phyloP scores from a whole-genome alignment of 2,329 filamentous ascomycete species.

The Ceratocystis harringtonii region DNA sequence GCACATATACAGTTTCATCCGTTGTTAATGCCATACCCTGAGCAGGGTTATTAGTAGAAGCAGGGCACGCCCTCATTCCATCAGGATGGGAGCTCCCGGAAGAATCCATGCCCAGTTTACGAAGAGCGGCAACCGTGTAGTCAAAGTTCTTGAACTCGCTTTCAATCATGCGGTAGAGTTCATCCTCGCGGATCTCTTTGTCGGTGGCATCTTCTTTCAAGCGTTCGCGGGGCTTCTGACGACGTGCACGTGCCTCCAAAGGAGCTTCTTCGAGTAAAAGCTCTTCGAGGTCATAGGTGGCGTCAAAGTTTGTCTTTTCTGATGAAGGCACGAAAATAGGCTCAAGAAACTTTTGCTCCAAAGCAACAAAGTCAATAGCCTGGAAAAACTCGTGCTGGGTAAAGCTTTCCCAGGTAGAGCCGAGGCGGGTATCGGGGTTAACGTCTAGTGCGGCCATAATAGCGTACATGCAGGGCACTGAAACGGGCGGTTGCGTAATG shows the following conservation, averaged over 20 bases:
- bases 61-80: background rate
- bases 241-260: constrained; percentile 75
- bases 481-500: constrained; percentile 82
- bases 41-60: background rate
- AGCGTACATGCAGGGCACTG: constrained; percentile 73
- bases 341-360: constrained; percentile 76
- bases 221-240: constrained; percentile 84
- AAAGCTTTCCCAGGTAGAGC: constrained; percentile 75
- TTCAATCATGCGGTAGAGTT: constrained; percentile 88
- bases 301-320: constrained; percentile 98
- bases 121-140: constrained; percentile 63
- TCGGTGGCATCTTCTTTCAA: constrained; percentile 89
- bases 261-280: constrained; percentile 86
- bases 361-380: constrained; percentile 63
- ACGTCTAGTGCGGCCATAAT: constrained; percentile 71
- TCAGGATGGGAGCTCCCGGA: background rate
- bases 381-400: constrained; percentile 81
- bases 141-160: constrained; percentile 89
- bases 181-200: constrained; percentile 87
- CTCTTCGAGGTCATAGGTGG: constrained; percentile 93
- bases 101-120: constrained; percentile 14
- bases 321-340: constrained; percentile 87
- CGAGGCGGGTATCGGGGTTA: constrained; percentile 67
- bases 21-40: constrained; percentile 32
- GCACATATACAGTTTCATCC: constrained; percentile 32